A percentile compares a stretch with the other conserved stretches of the same genome.
Conservation (phyloP, 2,329 filamentous ascomycete genomes). For the Lachnum nothofagi region DNA sequence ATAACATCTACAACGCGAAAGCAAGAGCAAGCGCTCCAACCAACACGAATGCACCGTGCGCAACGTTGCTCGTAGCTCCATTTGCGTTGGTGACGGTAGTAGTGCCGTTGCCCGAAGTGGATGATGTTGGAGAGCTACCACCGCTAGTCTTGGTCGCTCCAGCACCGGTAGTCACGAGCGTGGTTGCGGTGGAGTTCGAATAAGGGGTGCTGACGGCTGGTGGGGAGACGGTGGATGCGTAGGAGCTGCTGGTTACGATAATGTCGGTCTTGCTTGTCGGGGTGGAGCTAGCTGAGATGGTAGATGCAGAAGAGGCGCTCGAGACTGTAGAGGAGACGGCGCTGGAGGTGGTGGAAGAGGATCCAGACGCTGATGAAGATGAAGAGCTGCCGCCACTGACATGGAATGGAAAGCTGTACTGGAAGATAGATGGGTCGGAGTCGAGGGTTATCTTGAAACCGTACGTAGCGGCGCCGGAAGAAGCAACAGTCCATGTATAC, state of each 20-base stretch:
- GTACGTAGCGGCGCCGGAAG: constrained; percentile 45
- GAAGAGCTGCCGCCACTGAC: constrained; percentile 16
- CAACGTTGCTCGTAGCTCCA: constrained; percentile 11
- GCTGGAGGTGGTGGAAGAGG: constrained; percentile 5
- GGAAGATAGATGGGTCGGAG: constrained; percentile 47
- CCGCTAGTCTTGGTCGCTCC: constrained; percentile 28
- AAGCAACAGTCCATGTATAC: constrained; percentile 49
- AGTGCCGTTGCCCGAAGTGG: constrained; percentile 23
- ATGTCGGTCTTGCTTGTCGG: background rate
- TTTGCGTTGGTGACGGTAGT: background rate
- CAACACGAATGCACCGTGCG: constrained; percentile 20
- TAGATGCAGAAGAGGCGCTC: constrained; percentile 1
- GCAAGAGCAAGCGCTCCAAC: constrained; percentile 23
- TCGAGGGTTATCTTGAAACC: constrained; percentile 52
- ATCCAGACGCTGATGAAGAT: constrained; percentile 6
- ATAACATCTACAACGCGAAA: constrained; percentile 21
- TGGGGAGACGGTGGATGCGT: background rate
- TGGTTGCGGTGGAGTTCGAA: background rate
- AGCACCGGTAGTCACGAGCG: constrained; percentile 1
- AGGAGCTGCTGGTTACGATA: background rate
- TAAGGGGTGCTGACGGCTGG: constrained; percentile 44
- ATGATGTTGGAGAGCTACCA: background rate
- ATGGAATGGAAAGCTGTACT: constrained; percentile 58
- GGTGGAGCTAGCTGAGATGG: background rate
- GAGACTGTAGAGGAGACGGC: constrained; percentile 2